Percentiles rank a stretch among this genome's conserved stretches.
These are phyloP conservation scores for Nemania sp. DNA, from an alignment of 2,329 filamentous ascomycete species.

Conservation along the genomic window DNA sequence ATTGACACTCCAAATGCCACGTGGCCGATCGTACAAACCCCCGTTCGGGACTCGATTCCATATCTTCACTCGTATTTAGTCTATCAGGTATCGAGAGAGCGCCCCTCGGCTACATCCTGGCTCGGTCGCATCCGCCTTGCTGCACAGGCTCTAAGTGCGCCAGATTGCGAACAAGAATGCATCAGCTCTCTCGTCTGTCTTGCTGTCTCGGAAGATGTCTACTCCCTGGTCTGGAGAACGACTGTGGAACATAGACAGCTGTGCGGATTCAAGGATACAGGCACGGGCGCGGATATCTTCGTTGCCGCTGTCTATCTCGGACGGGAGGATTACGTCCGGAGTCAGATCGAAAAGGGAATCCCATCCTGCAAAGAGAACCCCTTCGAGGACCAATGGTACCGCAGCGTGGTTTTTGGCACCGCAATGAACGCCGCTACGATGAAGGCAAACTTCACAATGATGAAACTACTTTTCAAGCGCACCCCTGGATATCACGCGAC, in stretches of 20 bases:
- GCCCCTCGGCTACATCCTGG: not conserved
- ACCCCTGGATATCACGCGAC: no score
- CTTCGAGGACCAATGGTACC: not conserved
- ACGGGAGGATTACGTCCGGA: slow-evolving; percentile 4
- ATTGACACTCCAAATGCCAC: no score
- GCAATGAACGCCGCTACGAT: not conserved
- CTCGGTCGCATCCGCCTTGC: slow-evolving; percentile 2
- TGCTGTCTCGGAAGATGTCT: not conserved
- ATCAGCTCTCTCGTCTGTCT: not conserved
- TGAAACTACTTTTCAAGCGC: not conserved
- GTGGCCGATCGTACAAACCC: not conserved
- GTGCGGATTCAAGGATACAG: slow-evolving; percentile 2
- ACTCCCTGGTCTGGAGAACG: not conserved
- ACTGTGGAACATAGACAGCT: not conserved
- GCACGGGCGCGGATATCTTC: slow-evolving; percentile 13
- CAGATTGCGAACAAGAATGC: not conserved
- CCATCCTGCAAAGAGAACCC: no score
- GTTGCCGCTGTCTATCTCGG: slow-evolving; percentile 24
- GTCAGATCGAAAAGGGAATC: not conserved
- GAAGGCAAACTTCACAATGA: not conserved
- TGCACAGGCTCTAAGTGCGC: slow-evolving; percentile 1
- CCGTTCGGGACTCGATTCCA: not conserved
- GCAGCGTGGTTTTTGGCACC: not conserved
- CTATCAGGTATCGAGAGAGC: not conserved
- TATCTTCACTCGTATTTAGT: not conserved